These are phyloP conservation scores for Dryas drummondii DNA, from an alignment of 306 rosid species.

Conservation along the genomic window DNA sequence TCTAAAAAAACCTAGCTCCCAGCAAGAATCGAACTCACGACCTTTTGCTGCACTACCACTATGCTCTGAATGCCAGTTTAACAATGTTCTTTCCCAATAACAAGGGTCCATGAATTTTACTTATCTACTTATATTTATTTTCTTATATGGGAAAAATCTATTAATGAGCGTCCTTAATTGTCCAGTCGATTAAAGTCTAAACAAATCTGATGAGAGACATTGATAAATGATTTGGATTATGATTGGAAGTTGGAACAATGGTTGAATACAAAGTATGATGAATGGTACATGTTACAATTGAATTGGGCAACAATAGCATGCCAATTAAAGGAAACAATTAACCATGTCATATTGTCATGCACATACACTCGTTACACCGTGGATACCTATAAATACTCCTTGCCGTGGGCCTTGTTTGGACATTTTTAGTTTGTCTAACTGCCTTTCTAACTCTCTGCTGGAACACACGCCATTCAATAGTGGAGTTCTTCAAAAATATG, in stretches of 20 bases:
- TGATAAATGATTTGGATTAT: not conserved
- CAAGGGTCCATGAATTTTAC: too few relatives aligned
- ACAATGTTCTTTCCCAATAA: too few relatives aligned
- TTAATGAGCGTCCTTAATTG: too few relatives aligned
- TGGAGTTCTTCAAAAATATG: conserved; percentile 70
- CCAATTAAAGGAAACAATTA: not conserved
- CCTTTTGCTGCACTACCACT: too few relatives aligned
- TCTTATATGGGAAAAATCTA: too few relatives aligned
- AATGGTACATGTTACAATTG: conserved; percentile 4
- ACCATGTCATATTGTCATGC: conserved; percentile 40
- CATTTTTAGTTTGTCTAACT: conserved; percentile 94
- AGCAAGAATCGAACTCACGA: too few relatives aligned
- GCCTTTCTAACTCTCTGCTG: conserved; percentile 95
- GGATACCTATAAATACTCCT: conserved; percentile 94
- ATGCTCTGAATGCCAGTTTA: too few relatives aligned
- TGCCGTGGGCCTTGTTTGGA: conserved; percentile 81
- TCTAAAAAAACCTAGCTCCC: too few relatives aligned
- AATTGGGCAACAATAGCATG: not conserved
- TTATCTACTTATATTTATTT: too few relatives aligned
- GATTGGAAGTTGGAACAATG: not conserved
- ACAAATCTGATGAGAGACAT: not conserved
- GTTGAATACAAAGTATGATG: not conserved
- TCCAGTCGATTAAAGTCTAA: not conserved
- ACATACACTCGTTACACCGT: conserved; percentile 90
- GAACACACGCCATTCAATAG: conserved; percentile 90